Evolutionary conservation across 1,284 basidiomycete genomes (phyloP).

Genomic region (Somion occarium): DNA sequence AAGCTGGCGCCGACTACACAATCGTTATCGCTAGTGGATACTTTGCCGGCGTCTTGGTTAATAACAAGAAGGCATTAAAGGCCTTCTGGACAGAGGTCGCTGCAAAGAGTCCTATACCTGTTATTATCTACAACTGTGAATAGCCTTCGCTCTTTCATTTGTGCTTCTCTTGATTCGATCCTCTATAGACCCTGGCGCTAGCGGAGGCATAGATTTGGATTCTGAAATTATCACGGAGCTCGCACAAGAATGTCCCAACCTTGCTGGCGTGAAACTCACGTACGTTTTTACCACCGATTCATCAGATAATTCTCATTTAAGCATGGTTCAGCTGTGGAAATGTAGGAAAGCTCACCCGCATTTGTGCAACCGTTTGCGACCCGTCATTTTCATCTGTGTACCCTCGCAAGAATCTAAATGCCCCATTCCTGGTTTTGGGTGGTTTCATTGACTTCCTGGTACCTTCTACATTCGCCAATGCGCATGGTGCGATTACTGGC

Average conservation of each 20-base stretch:
- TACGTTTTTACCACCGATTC: conserved; percentile 30
- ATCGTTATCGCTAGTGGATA: conserved; percentile 88
- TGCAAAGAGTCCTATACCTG: conserved; percentile 76
- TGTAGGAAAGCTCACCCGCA: conserved; percentile 83
- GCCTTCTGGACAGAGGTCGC: conserved; percentile 77
- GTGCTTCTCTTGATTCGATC: neutral
- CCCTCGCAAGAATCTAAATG: conserved; percentile 58
- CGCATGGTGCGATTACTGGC: conserved; percentile 79
- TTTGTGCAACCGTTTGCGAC: conserved; percentile 61
- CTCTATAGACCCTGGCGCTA: conserved; percentile 66
- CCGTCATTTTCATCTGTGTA: conserved; percentile 48
- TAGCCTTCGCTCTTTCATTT: neutral
- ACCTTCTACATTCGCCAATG: conserved; percentile 63
- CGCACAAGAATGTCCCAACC: conserved; percentile 63
- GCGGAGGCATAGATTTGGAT: conserved; percentile 78
- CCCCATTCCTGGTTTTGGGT: conserved; percentile 59
- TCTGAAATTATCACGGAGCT: conserved; percentile 80
- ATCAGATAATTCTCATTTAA: conserved; percentile 24
- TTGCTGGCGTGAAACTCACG: conserved; percentile 84
- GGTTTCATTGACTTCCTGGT: conserved; percentile 78
- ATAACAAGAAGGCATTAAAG: conserved; percentile 65
- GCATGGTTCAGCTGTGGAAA: conserved; percentile 63
- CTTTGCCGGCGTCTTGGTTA: conserved; percentile 70
- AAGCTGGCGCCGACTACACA: conserved; percentile 76
- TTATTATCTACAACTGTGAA: conserved; percentile 87